Evolutionary conservation across 331 rosid species (phyloP), one percentile per base, ranked within the genome.

Genomic region (Malus hybrid): DNA sequence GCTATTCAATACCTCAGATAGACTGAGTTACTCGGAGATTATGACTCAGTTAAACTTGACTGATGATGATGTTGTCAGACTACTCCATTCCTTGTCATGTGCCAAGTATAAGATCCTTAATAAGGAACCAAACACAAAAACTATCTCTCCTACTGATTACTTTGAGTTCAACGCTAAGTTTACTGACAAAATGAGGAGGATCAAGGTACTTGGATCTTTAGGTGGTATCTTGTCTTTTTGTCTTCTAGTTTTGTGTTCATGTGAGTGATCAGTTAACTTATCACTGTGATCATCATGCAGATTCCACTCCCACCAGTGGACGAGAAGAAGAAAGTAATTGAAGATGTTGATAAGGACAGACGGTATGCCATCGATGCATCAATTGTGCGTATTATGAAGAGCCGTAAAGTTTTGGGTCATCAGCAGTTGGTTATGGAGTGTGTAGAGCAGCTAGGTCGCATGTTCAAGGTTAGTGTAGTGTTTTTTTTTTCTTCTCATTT

Each of bases 311-410:
- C 88, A 36, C 90, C 90, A 44, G 88, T 86, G 68, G 90, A 86
- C 57, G 90, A 86, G 81, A 86, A 86, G 79, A 86, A 84, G 86
- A 86, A 86, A 77, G 90, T 86, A 44, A 86, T 81, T 4, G 98
- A 93, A 84, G 97, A 93, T 80, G 98, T 93, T 44, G 98, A 93
- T 81, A 93, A 93, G 82, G 98, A 93, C 85, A 85, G 98, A 83
- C 86, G 97, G 75, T 93, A 93, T 86, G 96, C 97, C 39, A 93
- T 93, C 39, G 98, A 93, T 83, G 98, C 98, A 52, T 91, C 98
- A 22, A 89, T 93, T 72, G 98, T 93, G 76, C 97, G 98, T 66
- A 93, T 93, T 77, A 93, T 93, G 98, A 93, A 93, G 88, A 93
- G 98, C 68, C 89, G 98, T 18, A 93, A 93, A 84, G 96, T 88